Percentiles rank a stretch among this genome's conserved stretches.
Conservation (phyloP, 106 monocot species). For the Apostasia shenzhenica region DNA sequence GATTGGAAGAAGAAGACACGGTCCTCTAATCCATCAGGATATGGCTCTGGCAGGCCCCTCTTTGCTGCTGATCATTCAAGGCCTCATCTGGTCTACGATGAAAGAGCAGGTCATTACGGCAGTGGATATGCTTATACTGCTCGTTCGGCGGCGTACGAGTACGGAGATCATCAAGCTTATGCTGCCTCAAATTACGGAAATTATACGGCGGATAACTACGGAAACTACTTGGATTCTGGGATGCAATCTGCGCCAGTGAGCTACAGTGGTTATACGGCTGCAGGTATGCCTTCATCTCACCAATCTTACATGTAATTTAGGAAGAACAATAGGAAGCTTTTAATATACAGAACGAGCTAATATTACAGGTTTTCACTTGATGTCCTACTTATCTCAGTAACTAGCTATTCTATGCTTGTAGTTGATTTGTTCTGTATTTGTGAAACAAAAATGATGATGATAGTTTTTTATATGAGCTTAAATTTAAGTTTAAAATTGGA, state of each 20-base stretch:
- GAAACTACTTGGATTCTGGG: constrained; percentile 18
- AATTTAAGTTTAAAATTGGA: too few relatives aligned
- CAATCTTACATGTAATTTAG: constrained; percentile 32
- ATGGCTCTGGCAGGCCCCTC: constrained; percentile 5
- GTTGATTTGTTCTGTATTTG: too few relatives aligned
- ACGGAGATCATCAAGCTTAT: constrained; percentile 9
- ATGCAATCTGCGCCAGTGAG: constrained; percentile 9
- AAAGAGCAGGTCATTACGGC: constrained; percentile 8
- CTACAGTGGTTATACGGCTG: constrained; percentile 14
- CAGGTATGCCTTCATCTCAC: constrained; percentile 18
- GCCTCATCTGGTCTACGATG: constrained; percentile 11
- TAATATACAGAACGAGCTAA: too few relatives aligned
- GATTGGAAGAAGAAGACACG: constrained; percentile 28
- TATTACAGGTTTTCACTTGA: too few relatives aligned
- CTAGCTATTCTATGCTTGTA: too few relatives aligned
- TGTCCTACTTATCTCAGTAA: too few relatives aligned
- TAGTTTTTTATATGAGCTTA: too few relatives aligned
- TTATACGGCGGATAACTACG: constrained; percentile 5
- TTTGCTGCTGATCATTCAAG: background rate
- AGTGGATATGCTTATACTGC: constrained; percentile 18
- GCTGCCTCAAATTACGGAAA: background rate
- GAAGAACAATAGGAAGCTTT: background rate
- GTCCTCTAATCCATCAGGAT: background rate
- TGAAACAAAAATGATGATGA: too few relatives aligned
- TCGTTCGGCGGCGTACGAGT: constrained; percentile 12